A percentile compares a stretch with the other conserved stretches of the same genome.
Evolutionary conservation across 1,284 basidiomycete genomes (phyloP).

Genomic region (Pascua sp.): DNA sequence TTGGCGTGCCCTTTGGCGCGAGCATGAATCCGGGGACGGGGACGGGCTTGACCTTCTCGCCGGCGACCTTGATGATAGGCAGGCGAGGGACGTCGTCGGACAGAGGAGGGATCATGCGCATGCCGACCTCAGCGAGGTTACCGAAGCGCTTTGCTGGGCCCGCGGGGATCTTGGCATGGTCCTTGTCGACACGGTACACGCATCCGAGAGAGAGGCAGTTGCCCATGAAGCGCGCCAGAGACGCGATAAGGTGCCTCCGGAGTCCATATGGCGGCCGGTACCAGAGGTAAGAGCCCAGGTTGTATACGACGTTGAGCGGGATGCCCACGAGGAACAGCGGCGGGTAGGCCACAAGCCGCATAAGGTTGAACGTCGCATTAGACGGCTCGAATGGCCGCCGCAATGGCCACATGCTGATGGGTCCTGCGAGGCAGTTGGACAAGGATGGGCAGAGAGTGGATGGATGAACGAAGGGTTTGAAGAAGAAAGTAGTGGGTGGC

Average conservation of each 20-base stretch:
- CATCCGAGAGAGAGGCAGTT: background rate
- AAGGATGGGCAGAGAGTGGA: too few relatives aligned
- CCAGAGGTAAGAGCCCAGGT: constrained; percentile 3
- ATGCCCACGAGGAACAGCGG: constrained; percentile 6
- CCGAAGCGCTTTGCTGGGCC: background rate
- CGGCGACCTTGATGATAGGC: background rate
- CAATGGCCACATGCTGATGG: background rate
- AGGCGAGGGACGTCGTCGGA: constrained; percentile 1
- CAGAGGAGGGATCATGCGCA: constrained; percentile 4
- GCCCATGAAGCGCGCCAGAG: constrained; percentile 1
- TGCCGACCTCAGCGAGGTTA: constrained; percentile 6
- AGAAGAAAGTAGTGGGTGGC: too few relatives aligned
- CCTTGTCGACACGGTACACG: constrained; percentile 4
- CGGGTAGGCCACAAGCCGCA: constrained; percentile 5
- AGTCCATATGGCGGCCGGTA: constrained; percentile 6
- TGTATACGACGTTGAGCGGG: constrained; percentile 2
- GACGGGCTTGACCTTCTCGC: constrained; percentile 4
- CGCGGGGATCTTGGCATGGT: constrained; percentile 2
- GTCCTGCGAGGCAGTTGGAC: too few relatives aligned
- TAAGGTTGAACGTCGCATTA: background rate
- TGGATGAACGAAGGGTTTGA: too few relatives aligned
- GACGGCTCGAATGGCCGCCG: constrained; percentile 8
- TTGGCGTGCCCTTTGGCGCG: constrained; percentile 9
- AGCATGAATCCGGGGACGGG: constrained; percentile 7
- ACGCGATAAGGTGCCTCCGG: constrained; percentile 5